A percentile compares a stretch with the other conserved stretches of the same genome.
phyloP scores from a whole-genome alignment of 225 moss, liverwort and hornwort species.

The Climacium dendroides region DNA sequence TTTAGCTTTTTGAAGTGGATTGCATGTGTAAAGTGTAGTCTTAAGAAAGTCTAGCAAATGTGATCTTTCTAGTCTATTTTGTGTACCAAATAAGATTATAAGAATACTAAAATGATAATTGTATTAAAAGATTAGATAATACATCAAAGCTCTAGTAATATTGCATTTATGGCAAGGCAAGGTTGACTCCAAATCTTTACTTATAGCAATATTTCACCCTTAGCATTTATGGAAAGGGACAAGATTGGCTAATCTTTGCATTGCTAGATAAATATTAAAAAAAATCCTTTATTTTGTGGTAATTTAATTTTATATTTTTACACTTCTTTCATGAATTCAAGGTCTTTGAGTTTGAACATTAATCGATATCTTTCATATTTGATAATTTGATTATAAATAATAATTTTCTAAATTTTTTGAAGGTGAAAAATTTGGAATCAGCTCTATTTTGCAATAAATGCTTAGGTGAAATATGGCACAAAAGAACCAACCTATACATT shows the following conservation, averaged over 20 bases:
- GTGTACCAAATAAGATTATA: neutral
- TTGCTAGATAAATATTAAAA: neutral
- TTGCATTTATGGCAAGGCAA: neutral
- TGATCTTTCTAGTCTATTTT: neutral
- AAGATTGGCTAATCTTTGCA: neutral
- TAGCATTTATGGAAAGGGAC: neutral
- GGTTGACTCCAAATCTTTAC: neutral
- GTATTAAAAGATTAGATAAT: neutral
- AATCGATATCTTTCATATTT: neutral
- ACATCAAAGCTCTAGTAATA: accelerated
- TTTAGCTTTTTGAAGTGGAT: neutral
- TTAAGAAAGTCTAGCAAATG: accelerated
- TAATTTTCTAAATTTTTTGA: accelerated
- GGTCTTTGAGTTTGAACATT: accelerated
- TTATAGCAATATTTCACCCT: neutral
- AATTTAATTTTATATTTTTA: neutral
- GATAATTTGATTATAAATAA: neutral
- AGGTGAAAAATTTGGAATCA: neutral
- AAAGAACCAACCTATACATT: neutral
- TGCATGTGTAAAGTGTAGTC: no score
- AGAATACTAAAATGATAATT: neutral
- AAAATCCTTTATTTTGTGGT: accelerated
- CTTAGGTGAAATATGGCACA: neutral
- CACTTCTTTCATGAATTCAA: neutral
- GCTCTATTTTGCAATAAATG: accelerated